These are phyloP conservation scores for Xerocomus brunneocitrinus DNA, from an alignment of 768 basidiomycete species.

Conservation along the genomic window DNA sequence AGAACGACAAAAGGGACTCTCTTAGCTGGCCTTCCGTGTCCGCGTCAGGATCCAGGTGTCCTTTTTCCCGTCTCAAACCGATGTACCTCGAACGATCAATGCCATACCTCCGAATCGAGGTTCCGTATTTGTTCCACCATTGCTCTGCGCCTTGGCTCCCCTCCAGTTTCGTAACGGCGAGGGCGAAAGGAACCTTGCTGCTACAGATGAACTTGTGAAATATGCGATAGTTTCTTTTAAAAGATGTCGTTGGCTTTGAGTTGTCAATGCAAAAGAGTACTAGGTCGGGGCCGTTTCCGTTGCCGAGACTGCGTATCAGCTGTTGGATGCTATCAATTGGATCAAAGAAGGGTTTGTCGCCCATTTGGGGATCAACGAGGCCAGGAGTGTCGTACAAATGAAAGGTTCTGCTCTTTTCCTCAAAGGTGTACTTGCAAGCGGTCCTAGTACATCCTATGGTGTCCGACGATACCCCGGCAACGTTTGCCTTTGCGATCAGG, in stretches of 20 bases:
- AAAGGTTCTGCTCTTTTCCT: constrained; percentile 20
- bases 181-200: constrained; percentile 24
- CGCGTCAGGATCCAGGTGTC: constrained; percentile 12
- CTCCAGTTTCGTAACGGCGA: constrained; percentile 30
- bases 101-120: constrained; percentile 9
- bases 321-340: constrained; percentile 23
- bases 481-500: constrained; percentile 25
- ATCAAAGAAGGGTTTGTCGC: constrained; percentile 13
- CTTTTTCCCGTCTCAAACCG: constrained; percentile 31
- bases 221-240: constrained; percentile 24
- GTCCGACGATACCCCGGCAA: constrained; percentile 30
- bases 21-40: constrained; percentile 26
- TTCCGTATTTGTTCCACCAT: constrained; percentile 34
- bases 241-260: constrained; percentile 21
- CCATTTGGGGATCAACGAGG: constrained; percentile 26
- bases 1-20: constrained; percentile 18
- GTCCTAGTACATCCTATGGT: constrained; percentile 33
- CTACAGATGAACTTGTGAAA: constrained; percentile 27
- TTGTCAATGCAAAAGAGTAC: constrained; percentile 31
- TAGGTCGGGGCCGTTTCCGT: constrained; percentile 26
- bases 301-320: constrained; percentile 29
- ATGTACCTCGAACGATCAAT: constrained; percentile 25
- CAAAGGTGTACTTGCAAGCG: constrained; percentile 19
- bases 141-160: constrained; percentile 21
- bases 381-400: constrained; percentile 33